Evolutionary conservation across 225 moss, liverwort and hornwort genomes (phyloP).

Genomic region (Pleurozium schreberi): DNA sequence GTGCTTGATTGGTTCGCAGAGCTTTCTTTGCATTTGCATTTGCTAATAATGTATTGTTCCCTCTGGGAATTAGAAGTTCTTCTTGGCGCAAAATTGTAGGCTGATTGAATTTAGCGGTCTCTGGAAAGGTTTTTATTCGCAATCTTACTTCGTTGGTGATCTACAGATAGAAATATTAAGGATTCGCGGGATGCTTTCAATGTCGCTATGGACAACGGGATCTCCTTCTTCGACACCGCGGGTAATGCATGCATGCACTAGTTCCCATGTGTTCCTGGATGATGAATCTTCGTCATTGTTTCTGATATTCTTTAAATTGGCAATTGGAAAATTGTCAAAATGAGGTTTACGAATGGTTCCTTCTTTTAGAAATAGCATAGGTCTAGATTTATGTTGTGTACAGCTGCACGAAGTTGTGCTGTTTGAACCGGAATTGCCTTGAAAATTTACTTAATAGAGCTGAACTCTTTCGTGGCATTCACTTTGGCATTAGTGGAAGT

Average conservation of each 20-base stretch:
- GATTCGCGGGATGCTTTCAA: conserved; percentile 8
- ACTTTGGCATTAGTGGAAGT: not conserved
- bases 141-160: not conserved
- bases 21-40: not conserved
- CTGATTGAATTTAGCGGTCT: not conserved
- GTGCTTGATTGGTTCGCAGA: too few species aligned
- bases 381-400: not conserved
- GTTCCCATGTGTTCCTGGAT: not conserved
- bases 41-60: not conserved
- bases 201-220: not conserved
- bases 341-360: not conserved
- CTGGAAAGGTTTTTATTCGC: not conserved
- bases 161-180: conserved; percentile 1
- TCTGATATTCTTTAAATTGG: not conserved
- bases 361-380: not conserved
- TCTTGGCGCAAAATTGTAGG: not conserved
- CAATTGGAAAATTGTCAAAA: not conserved
- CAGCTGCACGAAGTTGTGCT: not conserved
- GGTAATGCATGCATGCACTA: not conserved
- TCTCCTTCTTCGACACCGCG: conserved; percentile 3
- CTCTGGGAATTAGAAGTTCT: not conserved
- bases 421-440: not conserved
- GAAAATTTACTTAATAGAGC: not conserved
- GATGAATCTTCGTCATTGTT: not conserved
- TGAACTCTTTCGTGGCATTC: not conserved